Conservation (phyloP, 2,329 filamentous ascomycete genomes). For the Fusarium buxicola region DNA sequence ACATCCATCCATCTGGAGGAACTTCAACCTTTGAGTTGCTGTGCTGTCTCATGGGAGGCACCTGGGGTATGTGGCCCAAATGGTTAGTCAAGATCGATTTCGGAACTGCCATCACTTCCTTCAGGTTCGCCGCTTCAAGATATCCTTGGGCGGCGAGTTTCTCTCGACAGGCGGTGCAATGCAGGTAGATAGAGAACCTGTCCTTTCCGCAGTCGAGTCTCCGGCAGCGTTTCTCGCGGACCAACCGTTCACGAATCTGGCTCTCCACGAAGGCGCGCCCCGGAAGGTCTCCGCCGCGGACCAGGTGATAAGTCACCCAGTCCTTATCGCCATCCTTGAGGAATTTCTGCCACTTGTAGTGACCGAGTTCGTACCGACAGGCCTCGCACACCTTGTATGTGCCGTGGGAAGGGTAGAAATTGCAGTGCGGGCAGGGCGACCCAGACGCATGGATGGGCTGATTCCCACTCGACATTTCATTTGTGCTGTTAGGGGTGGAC, state of each 20-base stretch:
- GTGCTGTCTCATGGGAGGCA: background rate
- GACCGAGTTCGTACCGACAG: conserved; percentile 5
- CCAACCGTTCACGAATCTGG: conserved; percentile 13
- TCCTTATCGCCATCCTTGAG: background rate
- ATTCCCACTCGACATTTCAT: background rate
- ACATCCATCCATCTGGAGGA: conserved; percentile 1
- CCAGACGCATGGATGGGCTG: background rate
- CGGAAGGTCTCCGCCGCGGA: conserved; percentile 12
- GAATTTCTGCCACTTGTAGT: background rate
- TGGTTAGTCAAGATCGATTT: background rate
- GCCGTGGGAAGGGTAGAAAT: conserved; percentile 10
- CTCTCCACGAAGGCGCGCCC: conserved; percentile 4
- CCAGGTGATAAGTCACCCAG: conserved; percentile 20
- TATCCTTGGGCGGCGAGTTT: background rate
- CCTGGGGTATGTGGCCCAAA: background rate
- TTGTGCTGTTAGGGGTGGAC: background rate
- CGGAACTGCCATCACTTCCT: background rate
- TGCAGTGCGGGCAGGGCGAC: conserved; percentile 20
- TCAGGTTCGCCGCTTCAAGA: background rate
- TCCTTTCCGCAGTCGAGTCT: conserved; percentile 7
- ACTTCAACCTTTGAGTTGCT: background rate
- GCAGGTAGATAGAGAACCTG: background rate
- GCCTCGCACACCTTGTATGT: conserved; percentile 17
- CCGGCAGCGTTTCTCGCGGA: conserved; percentile 15
- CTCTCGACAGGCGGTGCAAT: conserved; percentile 22